These are phyloP conservation scores for Strobilomyces echinocephalus DNA, from an alignment of 768 basidiomycete species.

Conservation along the genomic window DNA sequence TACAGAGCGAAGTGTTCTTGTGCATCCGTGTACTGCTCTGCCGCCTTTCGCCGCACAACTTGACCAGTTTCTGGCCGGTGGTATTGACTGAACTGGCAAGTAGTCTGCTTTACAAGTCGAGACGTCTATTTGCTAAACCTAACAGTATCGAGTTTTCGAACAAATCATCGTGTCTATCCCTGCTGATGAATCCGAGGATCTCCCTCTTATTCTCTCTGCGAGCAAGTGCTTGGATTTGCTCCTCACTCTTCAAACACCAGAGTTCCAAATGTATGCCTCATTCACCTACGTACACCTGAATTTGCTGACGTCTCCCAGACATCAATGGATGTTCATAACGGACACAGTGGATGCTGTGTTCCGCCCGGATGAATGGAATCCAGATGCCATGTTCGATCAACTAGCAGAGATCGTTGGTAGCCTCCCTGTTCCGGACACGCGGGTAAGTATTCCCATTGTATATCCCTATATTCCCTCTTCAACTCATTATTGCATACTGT, in stretches of 20 bases:
- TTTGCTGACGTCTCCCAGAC: constrained; percentile 39
- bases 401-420: constrained; percentile 78
- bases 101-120: constrained; percentile 13
- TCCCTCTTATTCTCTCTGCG: constrained; percentile 79
- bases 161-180: constrained; percentile 68
- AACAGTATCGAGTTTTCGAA: constrained; percentile 86
- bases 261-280: constrained; percentile 84
- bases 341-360: constrained; percentile 96
- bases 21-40: constrained; percentile 90
- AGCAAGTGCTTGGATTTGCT: constrained; percentile 93
- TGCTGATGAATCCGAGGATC: constrained; percentile 77
- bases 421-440: constrained; percentile 46
- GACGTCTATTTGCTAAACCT: neutral
- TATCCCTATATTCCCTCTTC: neutral
- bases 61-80: constrained; percentile 96
- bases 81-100: constrained; percentile 84
- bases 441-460: constrained; percentile 10
- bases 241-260: constrained; percentile 90
- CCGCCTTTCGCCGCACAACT: constrained; percentile 82
- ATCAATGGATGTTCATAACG: constrained; percentile 98
- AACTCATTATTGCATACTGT: neutral
- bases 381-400: constrained; percentile 88
- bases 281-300: neutral
- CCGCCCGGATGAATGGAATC: constrained; percentile 75
- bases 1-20: constrained; percentile 92